A percentile compares a stretch with the other conserved stretches of the same genome.
Conservation (phyloP, 1,139 yeast genomes). For the Yamadazyma oceani region DNA sequence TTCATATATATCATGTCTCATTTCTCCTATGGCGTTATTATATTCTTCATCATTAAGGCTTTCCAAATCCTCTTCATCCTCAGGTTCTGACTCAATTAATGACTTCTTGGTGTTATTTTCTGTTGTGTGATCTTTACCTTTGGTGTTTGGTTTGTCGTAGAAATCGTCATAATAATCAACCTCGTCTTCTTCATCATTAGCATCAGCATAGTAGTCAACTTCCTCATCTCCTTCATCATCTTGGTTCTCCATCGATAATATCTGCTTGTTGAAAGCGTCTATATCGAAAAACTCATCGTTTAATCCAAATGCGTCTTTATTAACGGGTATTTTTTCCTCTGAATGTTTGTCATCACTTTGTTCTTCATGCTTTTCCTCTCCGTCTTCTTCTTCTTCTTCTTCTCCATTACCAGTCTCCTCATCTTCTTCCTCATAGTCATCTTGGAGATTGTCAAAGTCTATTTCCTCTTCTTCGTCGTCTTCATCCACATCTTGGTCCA, state of each 20-base stretch:
- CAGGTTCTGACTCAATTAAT: constrained; percentile 16
- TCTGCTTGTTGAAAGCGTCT: constrained; percentile 82
- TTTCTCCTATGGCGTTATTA: constrained; percentile 55
- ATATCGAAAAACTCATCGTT: constrained; percentile 86
- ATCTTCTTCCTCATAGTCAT: constrained; percentile 14
- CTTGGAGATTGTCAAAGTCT: constrained; percentile 10
- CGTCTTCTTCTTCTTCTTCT: constrained; percentile 22
- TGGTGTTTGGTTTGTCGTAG: constrained; percentile 53
- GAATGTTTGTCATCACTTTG: constrained; percentile 16
- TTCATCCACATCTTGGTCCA: constrained; percentile 4
- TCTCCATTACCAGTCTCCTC: constrained; percentile 21
- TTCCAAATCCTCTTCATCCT: constrained; percentile 30
- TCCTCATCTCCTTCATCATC: constrained; percentile 48
- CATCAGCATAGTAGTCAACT: constrained; percentile 60
- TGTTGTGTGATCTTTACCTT: constrained; percentile 7
- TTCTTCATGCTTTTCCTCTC: constrained; percentile 16
- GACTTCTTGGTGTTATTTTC: constrained; percentile 18
- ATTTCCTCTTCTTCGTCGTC: constrained; percentile 9
- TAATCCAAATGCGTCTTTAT: constrained; percentile 61
- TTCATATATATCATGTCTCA: constrained; percentile 59
- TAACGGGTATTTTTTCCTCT: constrained; percentile 18
- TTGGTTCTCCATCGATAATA: constrained; percentile 67
- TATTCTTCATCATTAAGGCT: constrained; percentile 45
- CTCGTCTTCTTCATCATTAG: constrained; percentile 53
- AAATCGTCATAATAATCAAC: constrained; percentile 74